Percentiles rank a stretch among this genome's conserved stretches.
Evolutionary conservation across 495 filamentous ascomycete genomes (phyloP).

Genomic region (Penicillium waksmanii): DNA sequence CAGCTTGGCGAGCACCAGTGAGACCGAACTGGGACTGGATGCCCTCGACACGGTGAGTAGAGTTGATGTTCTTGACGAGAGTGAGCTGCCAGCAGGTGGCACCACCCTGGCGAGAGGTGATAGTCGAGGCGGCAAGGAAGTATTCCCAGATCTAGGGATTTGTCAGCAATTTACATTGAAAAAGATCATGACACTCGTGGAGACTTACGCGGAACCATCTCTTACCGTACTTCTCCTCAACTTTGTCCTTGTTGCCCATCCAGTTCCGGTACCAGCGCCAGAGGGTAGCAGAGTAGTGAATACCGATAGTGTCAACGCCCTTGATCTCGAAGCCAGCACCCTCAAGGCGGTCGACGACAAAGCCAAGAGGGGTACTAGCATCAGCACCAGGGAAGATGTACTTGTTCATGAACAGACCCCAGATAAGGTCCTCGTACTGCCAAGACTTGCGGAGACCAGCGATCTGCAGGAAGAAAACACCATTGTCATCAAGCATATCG

Average conservation of each 20-base stretch:
- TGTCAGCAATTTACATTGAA: conserved; percentile 13
- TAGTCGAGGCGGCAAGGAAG: conserved; percentile 93
- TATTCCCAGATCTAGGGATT: conserved; percentile 90
- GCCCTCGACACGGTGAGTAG: conserved; percentile 90
- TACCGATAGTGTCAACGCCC: conserved; percentile 81
- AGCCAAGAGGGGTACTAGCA: conserved; percentile 67
- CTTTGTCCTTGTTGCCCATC: conserved; percentile 94
- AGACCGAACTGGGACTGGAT: conserved; percentile 76
- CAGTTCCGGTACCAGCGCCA: conserved; percentile 99
- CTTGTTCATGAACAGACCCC: conserved; percentile 80
- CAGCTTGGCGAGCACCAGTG: conserved; percentile 62
- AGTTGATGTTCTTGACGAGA: conserved; percentile 97
- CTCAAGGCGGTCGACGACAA: conserved; percentile 66
- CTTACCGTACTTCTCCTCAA: conserved; percentile 92
- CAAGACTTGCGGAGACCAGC: conserved; percentile 69
- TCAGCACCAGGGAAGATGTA: conserved; percentile 76
- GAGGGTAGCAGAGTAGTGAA: conserved; percentile 95
- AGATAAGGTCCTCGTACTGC: conserved; percentile 77
- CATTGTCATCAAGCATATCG: conserved; percentile 72
- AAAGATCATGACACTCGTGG: neutral
- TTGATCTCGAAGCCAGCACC: conserved; percentile 66
- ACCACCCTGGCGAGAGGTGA: conserved; percentile 87
- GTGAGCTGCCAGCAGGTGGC: conserved; percentile 97
- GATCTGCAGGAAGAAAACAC: conserved; percentile 73
- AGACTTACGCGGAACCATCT: conserved; percentile 90